Percentiles rank a stretch among this genome's conserved stretches.
Conservation (phyloP, 495 filamentous ascomycete genomes). For the Mycothermus thermophilus region DNA sequence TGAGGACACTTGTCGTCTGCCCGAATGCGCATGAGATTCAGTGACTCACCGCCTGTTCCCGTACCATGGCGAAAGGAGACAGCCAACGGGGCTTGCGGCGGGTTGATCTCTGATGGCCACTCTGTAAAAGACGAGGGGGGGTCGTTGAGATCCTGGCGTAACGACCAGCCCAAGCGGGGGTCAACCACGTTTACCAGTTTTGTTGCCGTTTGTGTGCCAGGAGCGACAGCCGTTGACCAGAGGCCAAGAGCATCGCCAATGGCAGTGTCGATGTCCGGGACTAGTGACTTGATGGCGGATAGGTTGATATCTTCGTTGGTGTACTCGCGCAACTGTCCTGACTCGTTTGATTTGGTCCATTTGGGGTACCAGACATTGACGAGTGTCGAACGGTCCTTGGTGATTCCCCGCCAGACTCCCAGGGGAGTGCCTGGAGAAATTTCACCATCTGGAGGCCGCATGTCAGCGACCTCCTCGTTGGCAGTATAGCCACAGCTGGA, state of each 20-base stretch:
- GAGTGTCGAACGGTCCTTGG: constrained; percentile 49
- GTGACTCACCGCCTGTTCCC: constrained; percentile 9
- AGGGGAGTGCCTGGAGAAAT: too few species aligned
- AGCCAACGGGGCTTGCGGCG: not conserved
- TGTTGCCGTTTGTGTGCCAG: constrained; percentile 7
- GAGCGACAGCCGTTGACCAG: constrained; percentile 30
- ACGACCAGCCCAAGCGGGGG: constrained; percentile 12
- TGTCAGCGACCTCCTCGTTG: constrained; percentile 61
- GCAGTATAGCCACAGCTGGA: constrained; percentile 57
- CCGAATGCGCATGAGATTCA: constrained; percentile 49
- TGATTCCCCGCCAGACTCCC: constrained; percentile 51
- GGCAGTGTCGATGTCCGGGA: constrained; percentile 60
- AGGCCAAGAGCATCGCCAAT: constrained; percentile 46
- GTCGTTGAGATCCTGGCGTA: not conserved
- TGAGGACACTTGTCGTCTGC: constrained; percentile 58
- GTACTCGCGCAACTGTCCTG: constrained; percentile 9
- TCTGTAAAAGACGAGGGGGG: not conserved
- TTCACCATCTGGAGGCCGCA: too few species aligned
- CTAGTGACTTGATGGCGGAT: constrained; percentile 52
- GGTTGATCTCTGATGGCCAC: constrained; percentile 13
- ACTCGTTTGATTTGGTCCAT: constrained; percentile 10
- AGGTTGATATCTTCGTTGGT: constrained; percentile 47
- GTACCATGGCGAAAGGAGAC: constrained; percentile 5
- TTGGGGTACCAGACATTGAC: constrained; percentile 53
- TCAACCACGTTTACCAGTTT: constrained; percentile 42